phyloP scores from a whole-genome alignment of 495 filamentous ascomycete species.

The Sordaria brevicollis region DNA sequence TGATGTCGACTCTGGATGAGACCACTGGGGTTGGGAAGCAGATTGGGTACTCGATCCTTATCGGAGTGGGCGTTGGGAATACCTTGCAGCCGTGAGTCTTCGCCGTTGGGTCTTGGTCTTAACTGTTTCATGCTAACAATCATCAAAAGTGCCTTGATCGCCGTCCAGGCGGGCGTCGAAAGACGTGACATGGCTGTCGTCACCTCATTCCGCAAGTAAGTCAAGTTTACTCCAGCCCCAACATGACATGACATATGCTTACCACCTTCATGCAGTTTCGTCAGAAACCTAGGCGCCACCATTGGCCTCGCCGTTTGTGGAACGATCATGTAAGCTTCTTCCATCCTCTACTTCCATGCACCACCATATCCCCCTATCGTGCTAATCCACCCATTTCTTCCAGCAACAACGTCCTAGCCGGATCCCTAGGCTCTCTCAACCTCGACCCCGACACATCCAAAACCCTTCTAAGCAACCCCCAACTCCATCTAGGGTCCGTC shows the following conservation, averaged over 20 bases:
- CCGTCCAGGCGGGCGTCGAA: slow-evolving; percentile 42
- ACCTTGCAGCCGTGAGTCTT: slow-evolving; percentile 39
- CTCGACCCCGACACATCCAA: slow-evolving; percentile 16
- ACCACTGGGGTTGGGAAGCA: slow-evolving; percentile 41
- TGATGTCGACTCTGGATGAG: slow-evolving; percentile 43
- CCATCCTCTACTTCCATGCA: not conserved
- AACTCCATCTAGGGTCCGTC: slow-evolving; percentile 20
- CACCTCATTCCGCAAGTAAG: slow-evolving; percentile 43
- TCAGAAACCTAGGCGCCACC: slow-evolving; percentile 42
- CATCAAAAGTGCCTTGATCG: slow-evolving; percentile 30
- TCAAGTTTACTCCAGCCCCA: not conserved
- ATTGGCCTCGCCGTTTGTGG: slow-evolving; percentile 43
- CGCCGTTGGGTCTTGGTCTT: not conserved
- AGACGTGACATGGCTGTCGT: slow-evolving; percentile 46
- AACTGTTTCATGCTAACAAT: not conserved
- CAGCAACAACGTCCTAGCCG: slow-evolving; percentile 36
- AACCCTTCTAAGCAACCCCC: slow-evolving; percentile 15
- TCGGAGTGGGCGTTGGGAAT: slow-evolving; percentile 42
- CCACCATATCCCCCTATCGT: not conserved
- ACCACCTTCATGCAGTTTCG: slow-evolving; percentile 28
- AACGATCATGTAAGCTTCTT: slow-evolving; percentile 34
- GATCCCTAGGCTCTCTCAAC: slow-evolving; percentile 23
- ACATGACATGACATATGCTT: not conserved
- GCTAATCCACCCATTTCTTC: not conserved
- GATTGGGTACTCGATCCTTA: slow-evolving; percentile 42